Base-by-base conservation (phyloP, 306 rosid genomes). In the Acacia crassicarpa region DNA sequence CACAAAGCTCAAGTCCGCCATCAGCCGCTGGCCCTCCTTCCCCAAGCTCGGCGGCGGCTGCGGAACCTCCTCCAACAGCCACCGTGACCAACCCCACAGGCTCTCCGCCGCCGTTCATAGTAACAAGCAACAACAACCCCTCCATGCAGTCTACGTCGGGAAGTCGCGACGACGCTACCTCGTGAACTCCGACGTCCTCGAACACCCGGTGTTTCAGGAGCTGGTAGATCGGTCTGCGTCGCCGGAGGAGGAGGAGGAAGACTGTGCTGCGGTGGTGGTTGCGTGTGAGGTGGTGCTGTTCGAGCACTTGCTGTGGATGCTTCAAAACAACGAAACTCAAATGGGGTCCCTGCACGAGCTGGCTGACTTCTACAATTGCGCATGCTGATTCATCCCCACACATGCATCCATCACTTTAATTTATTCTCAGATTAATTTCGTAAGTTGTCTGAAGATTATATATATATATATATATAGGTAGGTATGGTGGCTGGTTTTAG, bases 271-370 rank as follows among this genome's bases (percentile, higher is more conserved):
- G 9, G 81, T 90, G 2, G 88, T 83, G 35, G 92, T 91, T 38
- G 78, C 93, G 0, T 93, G 99, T 69, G 98, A 95, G 84, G 98
- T 95, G 56, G 99, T 95, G 66, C 78, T 95, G 88, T 95, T 95
- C 20, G 98, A 95, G 81, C 99, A 95, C 85, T 81, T 95, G 86
- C 71, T 95, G 49, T 95, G 99, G 99, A 93, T 95, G 95, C 92
- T 95, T 16, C 91, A 93, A 63, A 89, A 91, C 79, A 82, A 83
- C 2, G 97, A 84, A 79, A 81, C 84, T 12, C 97, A 90, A 73
- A 46, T 95, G 90, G 98, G 97, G 20, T 90, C 93, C 83, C 86
- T 88, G 89, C 94, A 93, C 19, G 98, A 95, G 80, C 84, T 95
- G 40, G 98, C 90, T 45, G 91, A 91, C 78, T 90, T 95, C 88